phyloP scores from a whole-genome alignment of 345 rosid species.

The Linum usitatissimum region DNA sequence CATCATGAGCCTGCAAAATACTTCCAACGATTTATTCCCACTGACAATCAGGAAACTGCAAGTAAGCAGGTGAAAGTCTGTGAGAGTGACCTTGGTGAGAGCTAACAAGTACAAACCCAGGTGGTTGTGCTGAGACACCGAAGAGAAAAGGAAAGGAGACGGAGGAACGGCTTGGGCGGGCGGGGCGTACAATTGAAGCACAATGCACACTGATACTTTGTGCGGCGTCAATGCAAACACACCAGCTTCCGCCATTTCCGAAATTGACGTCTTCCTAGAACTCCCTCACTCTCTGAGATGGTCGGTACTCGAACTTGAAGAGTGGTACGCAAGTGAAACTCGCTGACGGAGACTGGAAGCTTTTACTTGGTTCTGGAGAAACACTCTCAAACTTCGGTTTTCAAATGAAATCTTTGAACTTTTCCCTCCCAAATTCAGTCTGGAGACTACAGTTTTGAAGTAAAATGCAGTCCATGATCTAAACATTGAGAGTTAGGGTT shows the following conservation, averaged over 20 bases:
- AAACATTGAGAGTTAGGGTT: too few species aligned
- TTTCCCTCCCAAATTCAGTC: too few species aligned
- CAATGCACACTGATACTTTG: conserved; percentile 73
- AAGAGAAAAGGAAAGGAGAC: conserved; percentile 43
- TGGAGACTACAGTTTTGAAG: too few species aligned
- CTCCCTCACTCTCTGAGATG: too few species aligned
- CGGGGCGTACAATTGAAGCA: conserved; percentile 65
- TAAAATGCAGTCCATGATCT: too few species aligned
- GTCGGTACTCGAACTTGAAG: too few species aligned
- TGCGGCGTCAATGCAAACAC: conserved; percentile 71
- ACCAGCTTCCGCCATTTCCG: conserved; percentile 36
- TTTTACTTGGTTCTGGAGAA: too few species aligned
- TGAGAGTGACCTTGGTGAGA: conserved; percentile 56
- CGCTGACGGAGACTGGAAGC: too few species aligned
- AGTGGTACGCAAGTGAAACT: too few species aligned
- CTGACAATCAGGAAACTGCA: not conserved
- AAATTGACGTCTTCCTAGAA: not conserved
- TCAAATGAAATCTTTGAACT: too few species aligned
- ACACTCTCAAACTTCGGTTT: too few species aligned
- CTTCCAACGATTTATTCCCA: not conserved
- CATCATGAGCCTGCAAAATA: conserved; percentile 59
- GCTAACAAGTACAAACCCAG: conserved; percentile 68
- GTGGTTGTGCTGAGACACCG: conserved; percentile 86
- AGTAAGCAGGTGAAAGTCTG: not conserved
- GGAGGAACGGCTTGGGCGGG: conserved; percentile 55